A percentile compares a stretch with the other conserved stretches of the same genome.
These are phyloP conservation scores for Neoscytalidium dimidiatum DNA, from an alignment of 2,329 filamentous ascomycete species.

Conservation along the genomic window DNA sequence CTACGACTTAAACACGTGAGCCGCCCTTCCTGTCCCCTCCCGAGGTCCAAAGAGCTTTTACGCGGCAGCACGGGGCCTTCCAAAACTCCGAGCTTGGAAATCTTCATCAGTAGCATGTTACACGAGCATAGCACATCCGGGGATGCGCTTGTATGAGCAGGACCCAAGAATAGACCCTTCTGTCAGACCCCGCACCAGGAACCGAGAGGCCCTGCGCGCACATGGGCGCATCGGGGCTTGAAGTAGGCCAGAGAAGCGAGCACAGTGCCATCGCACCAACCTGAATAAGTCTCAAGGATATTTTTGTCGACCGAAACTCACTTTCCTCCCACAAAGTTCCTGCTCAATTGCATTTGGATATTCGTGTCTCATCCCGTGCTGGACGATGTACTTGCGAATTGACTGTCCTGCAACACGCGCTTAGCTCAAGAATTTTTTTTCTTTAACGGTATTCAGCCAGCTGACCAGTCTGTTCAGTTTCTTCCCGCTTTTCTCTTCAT, in stretches of 20 bases:
- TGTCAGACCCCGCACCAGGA: neutral
- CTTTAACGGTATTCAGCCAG: neutral
- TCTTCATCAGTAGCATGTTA: neutral
- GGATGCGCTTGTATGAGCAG: neutral
- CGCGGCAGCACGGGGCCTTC: no score
- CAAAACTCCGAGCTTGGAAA: neutral
- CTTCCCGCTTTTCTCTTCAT: conserved; percentile 75
- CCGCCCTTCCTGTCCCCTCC: neutral
- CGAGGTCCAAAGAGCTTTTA: conserved; percentile 3
- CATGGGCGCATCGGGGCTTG: neutral
- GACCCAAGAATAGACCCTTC: neutral
- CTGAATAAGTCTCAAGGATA: no score
- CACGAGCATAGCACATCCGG: neutral
- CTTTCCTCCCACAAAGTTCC: no score
- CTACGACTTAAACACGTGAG: conserved; percentile 68
- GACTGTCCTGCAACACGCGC: no score
- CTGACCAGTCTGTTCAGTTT: conserved; percentile 50
- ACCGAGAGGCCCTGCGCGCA: neutral
- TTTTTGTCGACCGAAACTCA: no score
- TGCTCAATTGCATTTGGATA: no score
- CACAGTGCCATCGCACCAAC: neutral
- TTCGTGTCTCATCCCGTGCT: no score
- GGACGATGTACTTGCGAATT: no score
- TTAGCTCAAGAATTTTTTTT: no score
- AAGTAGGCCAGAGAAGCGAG: neutral